phyloP scores from a whole-genome alignment of 192 early-diverging fungal genomes.

The Gryganskiella cystojenkinii region DNA sequence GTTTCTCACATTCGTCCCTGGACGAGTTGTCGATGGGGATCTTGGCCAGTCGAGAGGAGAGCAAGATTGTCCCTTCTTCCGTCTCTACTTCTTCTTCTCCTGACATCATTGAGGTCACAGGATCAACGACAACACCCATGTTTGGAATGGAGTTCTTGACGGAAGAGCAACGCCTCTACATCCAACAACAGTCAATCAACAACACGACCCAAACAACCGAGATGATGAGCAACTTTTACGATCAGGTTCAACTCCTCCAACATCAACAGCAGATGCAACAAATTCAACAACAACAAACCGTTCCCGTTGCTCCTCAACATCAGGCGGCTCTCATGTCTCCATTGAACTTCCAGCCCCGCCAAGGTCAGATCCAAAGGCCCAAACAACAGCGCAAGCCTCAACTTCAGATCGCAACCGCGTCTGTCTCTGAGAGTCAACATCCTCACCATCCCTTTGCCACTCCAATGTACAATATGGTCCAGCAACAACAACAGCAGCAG shows the following conservation, averaged over 20 bases:
- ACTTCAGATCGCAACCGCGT: constrained; percentile 19
- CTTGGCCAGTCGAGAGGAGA: constrained; percentile 12
- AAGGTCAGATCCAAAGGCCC: constrained; percentile 23
- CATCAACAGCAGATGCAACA: constrained; percentile 15
- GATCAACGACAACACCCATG: not conserved
- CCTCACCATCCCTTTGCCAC: not conserved
- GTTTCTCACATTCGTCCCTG: constrained; percentile 24
- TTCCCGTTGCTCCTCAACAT: not conserved
- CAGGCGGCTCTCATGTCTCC: constrained; percentile 27
- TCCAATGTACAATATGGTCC: not conserved
- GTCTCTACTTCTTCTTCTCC: not conserved
- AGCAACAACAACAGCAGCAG: constrained; percentile 1
- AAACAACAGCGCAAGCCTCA: constrained; percentile 27
- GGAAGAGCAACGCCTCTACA: too few relatives aligned
- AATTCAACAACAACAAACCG: not conserved
- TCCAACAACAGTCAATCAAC: too few relatives aligned
- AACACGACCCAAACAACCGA: too few relatives aligned
- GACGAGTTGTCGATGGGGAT: constrained; percentile 29
- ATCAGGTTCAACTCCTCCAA: not conserved
- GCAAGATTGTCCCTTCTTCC: constrained; percentile 8
- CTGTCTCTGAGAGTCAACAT: not conserved
- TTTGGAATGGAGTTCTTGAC: too few relatives aligned
- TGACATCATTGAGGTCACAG: constrained; percentile 2
- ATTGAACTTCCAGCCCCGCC: constrained; percentile 35
- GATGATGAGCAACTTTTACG: constrained; percentile 1